Evolutionary conservation across 176 grass and related monocot genomes (phyloP).

Genomic region (Zizania latifolia): DNA sequence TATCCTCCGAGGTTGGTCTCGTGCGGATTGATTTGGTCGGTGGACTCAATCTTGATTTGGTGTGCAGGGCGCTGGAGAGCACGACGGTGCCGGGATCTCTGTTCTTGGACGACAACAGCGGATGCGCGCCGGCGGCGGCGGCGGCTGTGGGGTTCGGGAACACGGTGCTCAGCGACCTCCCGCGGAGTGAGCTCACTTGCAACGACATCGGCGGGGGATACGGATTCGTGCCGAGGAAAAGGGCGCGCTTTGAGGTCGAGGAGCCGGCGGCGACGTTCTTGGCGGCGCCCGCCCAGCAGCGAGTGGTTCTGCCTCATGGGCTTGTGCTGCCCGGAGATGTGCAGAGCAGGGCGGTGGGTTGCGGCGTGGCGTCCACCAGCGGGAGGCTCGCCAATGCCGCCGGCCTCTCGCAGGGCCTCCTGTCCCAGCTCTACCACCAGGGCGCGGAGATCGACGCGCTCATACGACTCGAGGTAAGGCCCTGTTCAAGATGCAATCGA

Average conservation of each 20-base stretch:
- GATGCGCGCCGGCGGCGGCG: neutral
- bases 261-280: neutral
- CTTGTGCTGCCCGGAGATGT: neutral
- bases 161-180: conserved; percentile 16
- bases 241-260: neutral
- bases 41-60: neutral
- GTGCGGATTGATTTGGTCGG: no score
- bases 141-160: neutral
- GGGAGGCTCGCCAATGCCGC: neutral
- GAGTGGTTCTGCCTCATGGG: neutral
- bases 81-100: neutral
- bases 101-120: neutral
- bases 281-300: neutral
- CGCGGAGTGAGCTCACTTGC: conserved; percentile 41
- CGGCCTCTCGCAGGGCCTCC: conserved; percentile 6
- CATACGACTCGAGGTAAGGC: conserved; percentile 31
- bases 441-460: conserved; percentile 44
- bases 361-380: conserved; percentile 31
- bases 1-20: no score
- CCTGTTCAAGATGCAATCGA: neutral
- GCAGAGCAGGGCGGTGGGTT: conserved; percentile 7
- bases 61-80: neutral
- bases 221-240: conserved; percentile 17
- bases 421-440: conserved; percentile 35
- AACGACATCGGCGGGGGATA: neutral